Percentiles rank a stretch among this genome's conserved stretches.
Evolutionary conservation across 2,329 filamentous ascomycete genomes (phyloP).

Genomic region (Trichoderma sp.): DNA sequence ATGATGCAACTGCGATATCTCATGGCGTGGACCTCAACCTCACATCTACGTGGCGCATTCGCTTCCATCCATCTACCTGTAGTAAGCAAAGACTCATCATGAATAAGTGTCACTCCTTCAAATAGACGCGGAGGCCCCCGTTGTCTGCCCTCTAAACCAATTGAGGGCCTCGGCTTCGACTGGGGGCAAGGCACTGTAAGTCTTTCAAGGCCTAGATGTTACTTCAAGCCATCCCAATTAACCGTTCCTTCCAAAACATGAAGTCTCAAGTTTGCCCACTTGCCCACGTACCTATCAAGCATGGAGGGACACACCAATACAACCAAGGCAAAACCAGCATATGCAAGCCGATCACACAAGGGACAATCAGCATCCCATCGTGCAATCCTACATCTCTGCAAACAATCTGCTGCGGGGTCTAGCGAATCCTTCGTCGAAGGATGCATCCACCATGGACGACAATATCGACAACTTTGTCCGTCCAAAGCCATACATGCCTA

Average conservation of each 20-base stretch:
- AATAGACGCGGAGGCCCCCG: background rate
- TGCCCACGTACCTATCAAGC: too few relatives aligned
- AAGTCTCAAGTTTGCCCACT: too few relatives aligned
- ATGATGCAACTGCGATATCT: conserved; percentile 5
- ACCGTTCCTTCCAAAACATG: too few relatives aligned
- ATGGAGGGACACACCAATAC: too few relatives aligned
- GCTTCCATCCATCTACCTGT: background rate
- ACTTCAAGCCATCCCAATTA: too few relatives aligned
- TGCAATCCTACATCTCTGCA: background rate
- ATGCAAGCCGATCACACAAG: background rate
- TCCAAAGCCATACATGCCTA: too few relatives aligned
- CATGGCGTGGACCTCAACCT: background rate
- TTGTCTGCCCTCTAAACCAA: too few relatives aligned
- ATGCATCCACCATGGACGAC: background rate
- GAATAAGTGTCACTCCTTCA: background rate
- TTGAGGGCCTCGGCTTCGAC: too few relatives aligned
- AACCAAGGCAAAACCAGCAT: background rate
- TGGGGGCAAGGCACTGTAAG: too few relatives aligned
- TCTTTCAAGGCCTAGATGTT: too few relatives aligned
- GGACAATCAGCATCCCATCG: conserved; percentile 3
- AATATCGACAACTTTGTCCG: background rate
- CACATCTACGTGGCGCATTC: background rate
- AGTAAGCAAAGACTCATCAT: background rate
- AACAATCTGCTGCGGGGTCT: background rate
- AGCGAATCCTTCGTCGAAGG: conserved; percentile 12